phyloP scores from a whole-genome alignment of 2,329 filamentous ascomycete genomes.

The Pseudocercospora musae region DNA sequence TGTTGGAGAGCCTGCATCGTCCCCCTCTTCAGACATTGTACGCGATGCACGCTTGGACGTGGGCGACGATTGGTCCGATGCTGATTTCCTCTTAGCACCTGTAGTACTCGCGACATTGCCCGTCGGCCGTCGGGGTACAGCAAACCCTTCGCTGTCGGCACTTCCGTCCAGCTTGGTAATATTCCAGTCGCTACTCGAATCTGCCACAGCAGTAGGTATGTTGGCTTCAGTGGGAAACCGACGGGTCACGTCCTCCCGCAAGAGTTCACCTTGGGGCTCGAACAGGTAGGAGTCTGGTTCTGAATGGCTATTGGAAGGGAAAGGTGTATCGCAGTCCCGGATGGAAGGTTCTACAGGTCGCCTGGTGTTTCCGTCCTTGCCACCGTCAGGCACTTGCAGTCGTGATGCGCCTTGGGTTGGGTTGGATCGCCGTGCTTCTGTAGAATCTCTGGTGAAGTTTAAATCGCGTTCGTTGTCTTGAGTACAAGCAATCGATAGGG shows the following conservation, averaged over 20 bases:
- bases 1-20: slow-evolving; percentile 14
- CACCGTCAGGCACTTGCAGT: slow-evolving; percentile 10
- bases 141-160: slow-evolving; percentile 10
- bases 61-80: slow-evolving; percentile 8
- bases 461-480: background rate
- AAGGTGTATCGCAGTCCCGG: slow-evolving; percentile 41
- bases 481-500: background rate
- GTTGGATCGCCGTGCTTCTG: slow-evolving; percentile 1
- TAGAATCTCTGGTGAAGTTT: background rate
- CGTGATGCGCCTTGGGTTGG: slow-evolving; percentile 5
- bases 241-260: slow-evolving; percentile 36
- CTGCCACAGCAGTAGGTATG: slow-evolving; percentile 33
- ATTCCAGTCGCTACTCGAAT: slow-evolving; percentile 7
- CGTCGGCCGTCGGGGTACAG: slow-evolving; percentile 13
- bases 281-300: slow-evolving; percentile 32
- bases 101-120: slow-evolving; percentile 6
- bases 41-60: slow-evolving; percentile 17
- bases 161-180: slow-evolving; percentile 12
- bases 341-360: slow-evolving; percentile 18
- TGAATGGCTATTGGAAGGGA: slow-evolving; percentile 32
- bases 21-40: slow-evolving; percentile 18
- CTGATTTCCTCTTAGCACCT: slow-evolving; percentile 26
- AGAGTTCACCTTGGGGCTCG: slow-evolving; percentile 47
- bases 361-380: slow-evolving; percentile 1
- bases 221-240: slow-evolving; percentile 35